A percentile compares a stretch with the other conserved stretches of the same genome.
Evolutionary conservation across 331 rosid species (phyloP).

Genomic region (Cucumis variabilis): DNA sequence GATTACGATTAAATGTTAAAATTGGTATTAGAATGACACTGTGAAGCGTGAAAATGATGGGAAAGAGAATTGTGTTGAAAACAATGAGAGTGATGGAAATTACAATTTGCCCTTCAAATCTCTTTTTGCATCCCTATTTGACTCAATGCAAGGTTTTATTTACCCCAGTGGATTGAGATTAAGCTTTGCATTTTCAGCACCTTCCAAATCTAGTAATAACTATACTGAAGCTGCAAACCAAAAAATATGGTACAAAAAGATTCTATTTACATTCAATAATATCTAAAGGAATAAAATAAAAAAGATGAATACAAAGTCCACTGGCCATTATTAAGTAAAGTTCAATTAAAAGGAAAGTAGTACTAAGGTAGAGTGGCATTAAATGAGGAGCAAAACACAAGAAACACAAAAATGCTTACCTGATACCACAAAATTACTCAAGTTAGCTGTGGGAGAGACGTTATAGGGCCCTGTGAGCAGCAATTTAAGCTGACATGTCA

Average conservation of each 20-base stretch:
- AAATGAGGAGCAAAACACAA: background rate
- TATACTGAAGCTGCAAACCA: background rate
- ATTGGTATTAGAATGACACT: too few species aligned
- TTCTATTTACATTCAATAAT: background rate
- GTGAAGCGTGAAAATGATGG: too few species aligned
- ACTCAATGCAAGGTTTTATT: background rate
- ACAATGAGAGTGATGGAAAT: too few species aligned
- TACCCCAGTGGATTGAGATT: background rate
- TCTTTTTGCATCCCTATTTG: background rate
- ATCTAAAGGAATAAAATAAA: background rate
- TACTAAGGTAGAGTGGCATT: background rate
- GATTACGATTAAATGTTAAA: too few species aligned
- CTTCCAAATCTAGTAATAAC: background rate
- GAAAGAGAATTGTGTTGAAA: too few species aligned
- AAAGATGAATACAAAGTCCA: background rate
- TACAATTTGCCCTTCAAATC: background rate
- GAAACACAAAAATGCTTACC: background rate
- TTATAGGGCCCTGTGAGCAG: constrained; percentile 25
- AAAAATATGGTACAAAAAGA: background rate
- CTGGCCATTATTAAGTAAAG: background rate
- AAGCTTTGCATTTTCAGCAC: background rate
- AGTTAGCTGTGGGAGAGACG: constrained; percentile 26
- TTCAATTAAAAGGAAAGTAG: background rate
- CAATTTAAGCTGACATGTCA: constrained; percentile 24
- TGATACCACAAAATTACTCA: constrained; percentile 20